Evolutionary conservation across 148 eudicot species (phyloP), one percentile per base, ranked within the genome.

Genomic region (Beta vulgaris): DNA sequence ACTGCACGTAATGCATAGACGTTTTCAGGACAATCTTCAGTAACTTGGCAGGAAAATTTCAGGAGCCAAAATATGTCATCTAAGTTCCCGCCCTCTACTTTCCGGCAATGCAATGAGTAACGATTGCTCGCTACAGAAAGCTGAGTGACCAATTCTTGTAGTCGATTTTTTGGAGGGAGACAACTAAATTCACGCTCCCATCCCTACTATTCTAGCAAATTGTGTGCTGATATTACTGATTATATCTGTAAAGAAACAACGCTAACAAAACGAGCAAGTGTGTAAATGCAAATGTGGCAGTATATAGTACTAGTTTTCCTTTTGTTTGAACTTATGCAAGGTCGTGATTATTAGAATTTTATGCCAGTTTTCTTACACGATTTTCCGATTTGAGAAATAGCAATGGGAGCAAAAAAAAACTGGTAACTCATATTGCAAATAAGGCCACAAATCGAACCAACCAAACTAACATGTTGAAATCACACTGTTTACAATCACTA

Each of bases 1-100:
- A 85, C 82, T 63, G 73, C 85, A 68, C 87, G 93, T 31, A 78
- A 36, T 68, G 43, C 62, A 46, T 44, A 64, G 81, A 42, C 71
- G 61, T 67, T 12, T 19, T 60, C 31, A n/a, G 25, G 77, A 48
- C 53, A 66, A 3, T 25, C 40, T 40, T 69, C 39, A 40, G 61
- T 74, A 32, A 36, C 67, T 54, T 71, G 63, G 63, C 80, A 39
- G 71, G 29, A 61, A 62, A 63, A 72, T 28, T 14, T 23, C 28
- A 68, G 43, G 79, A 62, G 76, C 72, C 64, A 75, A 53, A 46
- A 29, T 43, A 12, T 64, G 59, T 62, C 76, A 63, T 73, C 71
- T 72, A 68, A 72, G 77, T 73, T 57, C 64, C 61, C 23, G n/a
- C 46, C 34, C 48, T 54, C 39, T 40, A 76, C 44, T 64, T 68